Conservation (phyloP, 2,329 filamentous ascomycete species). For the Pseudocercospora cruenta region DNA sequence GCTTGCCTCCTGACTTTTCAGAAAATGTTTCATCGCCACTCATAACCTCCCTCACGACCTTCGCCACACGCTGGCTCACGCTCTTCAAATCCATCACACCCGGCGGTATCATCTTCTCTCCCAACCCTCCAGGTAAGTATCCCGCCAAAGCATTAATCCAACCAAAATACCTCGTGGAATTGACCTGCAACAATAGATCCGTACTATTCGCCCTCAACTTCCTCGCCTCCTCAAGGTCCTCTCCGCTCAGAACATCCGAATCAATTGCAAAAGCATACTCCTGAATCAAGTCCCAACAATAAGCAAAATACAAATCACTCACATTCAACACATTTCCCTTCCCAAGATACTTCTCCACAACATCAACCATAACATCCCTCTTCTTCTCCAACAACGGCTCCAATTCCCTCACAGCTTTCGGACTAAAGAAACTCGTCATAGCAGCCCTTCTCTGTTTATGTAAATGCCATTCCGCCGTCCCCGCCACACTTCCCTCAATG, state of each 20-base stretch:
- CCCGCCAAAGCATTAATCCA: conserved; percentile 15
- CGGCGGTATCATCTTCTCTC: conserved; percentile 11
- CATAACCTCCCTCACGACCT: conserved; percentile 13
- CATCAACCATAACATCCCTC: conserved; percentile 8
- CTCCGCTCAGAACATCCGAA: conserved; percentile 1
- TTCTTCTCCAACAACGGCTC: conserved; percentile 13
- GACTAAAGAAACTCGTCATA: conserved; percentile 18
- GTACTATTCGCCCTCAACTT: conserved; percentile 9
- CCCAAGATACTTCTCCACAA: not conserved
- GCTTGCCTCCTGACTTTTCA: not conserved
- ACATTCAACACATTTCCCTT: conserved; percentile 8
- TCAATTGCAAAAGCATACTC: conserved; percentile 16
- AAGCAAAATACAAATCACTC: conserved; percentile 16
- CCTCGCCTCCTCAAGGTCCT: conserved; percentile 6
- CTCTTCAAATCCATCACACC: conserved; percentile 15
- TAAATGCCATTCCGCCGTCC: conserved; percentile 13
- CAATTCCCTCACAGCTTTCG: conserved; percentile 14
- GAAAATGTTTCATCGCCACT: not conserved
- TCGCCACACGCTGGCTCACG: not conserved
- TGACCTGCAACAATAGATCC: conserved; percentile 12
- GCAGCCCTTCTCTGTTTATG: conserved; percentile 14
- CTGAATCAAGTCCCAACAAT: conserved; percentile 17
- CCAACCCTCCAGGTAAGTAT: conserved; percentile 2
- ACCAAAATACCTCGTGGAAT: conserved; percentile 16
- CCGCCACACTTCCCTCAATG: conserved; percentile 10